Percentiles rank a stretch among this genome's conserved stretches.
Evolutionary conservation across 139 green algal genomes (phyloP).

Genomic region (Pleodorina starrii): DNA sequence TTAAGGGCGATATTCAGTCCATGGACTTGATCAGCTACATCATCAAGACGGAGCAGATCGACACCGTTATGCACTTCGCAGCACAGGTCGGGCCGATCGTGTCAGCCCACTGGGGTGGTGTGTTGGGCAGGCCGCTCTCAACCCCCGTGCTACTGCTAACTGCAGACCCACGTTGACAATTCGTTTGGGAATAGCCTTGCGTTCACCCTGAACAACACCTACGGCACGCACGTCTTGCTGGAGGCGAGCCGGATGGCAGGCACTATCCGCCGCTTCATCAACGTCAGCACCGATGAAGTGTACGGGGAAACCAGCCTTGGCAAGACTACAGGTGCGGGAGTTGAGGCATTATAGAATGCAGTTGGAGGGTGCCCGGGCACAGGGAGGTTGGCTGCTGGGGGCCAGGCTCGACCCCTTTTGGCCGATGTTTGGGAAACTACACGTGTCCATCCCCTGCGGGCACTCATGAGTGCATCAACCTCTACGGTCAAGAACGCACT

Average conservation of each 20-base stretch:
- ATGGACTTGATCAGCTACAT: constrained; percentile 93
- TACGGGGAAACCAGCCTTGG: constrained; percentile 90
- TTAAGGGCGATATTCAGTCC: constrained; percentile 95
- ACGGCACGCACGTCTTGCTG: constrained; percentile 96
- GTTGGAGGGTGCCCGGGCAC: too few species aligned
- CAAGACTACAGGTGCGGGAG: constrained; percentile 68
- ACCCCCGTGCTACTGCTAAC: too few species aligned
- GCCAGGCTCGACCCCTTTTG: too few species aligned
- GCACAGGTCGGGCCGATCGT: constrained; percentile 76
- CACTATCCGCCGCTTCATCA: constrained; percentile 93
- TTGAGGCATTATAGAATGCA: too few species aligned
- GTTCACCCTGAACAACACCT: constrained; percentile 98
- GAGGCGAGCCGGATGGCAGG: constrained; percentile 88
- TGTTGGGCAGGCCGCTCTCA: neutral
- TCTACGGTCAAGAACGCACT: too few species aligned
- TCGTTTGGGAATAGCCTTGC: constrained; percentile 96
- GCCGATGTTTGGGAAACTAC: too few species aligned
- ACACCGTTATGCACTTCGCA: constrained; percentile 99
- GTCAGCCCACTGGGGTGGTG: neutral
- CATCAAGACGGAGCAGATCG: constrained; percentile 88
- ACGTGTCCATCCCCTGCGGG: too few species aligned
- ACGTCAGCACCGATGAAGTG: constrained; percentile 90
- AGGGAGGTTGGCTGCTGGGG: too few species aligned
- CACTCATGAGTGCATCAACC: too few species aligned
- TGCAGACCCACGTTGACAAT: constrained; percentile 98